Base-by-base conservation (phyloP, 2,329 filamentous ascomycete species). In the Claviceps sp. region DNA sequence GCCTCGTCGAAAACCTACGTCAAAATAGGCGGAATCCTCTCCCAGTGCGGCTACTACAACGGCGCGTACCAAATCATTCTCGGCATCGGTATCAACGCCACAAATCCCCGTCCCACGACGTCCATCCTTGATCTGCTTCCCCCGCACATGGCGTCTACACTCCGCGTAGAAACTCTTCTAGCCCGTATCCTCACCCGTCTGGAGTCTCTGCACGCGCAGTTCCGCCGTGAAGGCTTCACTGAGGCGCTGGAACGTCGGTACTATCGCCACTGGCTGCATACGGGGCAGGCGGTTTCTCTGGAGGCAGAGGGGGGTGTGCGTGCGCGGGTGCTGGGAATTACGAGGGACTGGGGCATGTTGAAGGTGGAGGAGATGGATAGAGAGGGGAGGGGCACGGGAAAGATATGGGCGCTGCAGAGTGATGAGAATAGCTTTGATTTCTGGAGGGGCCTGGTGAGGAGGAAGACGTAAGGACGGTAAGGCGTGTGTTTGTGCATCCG, bases 341-440 rank as follows among this genome's bases (percentile, higher is more conserved):
- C 89, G 5, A 72, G 77, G n/a, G 89, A 97, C 65, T 96, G 88
- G 83, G 93, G 93, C 0, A 72, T 97, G 66, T 63, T 98, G 57
- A 76, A 84, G 57, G 93, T 84, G 0, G 87, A 96, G 67, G 90
- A 97, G 72, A 67, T 94, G 50, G 84, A 82, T 2, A 78, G 74
- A 65, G 78, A 85, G 54, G 88, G 89, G 56, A 73, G 82, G 50
- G 72, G 76, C 2, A 95, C 87, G 0, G 90, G 91, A 0, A 86
- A 78, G 67, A 73, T 85, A 48, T 91, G 86, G 78, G 81, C 85
- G 60, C 69, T 98, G 68, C 90, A 96, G 72, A 96, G 89, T 66
- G 93, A 98, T 67, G 89, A 90, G 65, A 98, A 98, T 63, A 96
- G 90, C 66, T 98, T 98, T 72, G 93, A 98, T 69, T 98, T 95